These are phyloP conservation scores for Aphanoascus verrucosus DNA, from an alignment of 2,329 filamentous ascomycete genomes.

Conservation along the genomic window DNA sequence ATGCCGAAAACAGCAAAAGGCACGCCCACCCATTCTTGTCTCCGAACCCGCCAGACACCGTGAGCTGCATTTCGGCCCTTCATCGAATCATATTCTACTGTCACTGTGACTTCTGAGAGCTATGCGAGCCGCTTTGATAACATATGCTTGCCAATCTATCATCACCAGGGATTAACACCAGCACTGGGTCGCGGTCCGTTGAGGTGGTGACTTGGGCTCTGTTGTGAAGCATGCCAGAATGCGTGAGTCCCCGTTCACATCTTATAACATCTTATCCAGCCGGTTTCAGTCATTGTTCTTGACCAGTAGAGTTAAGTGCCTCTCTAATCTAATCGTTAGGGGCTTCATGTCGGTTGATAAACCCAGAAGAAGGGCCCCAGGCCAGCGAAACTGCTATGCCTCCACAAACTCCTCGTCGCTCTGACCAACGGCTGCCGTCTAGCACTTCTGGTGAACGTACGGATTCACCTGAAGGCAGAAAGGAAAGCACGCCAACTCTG, in stretches of 20 bases:
- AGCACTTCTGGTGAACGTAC: neutral
- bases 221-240: constrained; percentile 10
- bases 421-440: neutral
- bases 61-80: neutral
- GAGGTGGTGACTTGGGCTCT: neutral
- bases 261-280: neutral
- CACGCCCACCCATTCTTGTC: constrained; percentile 5
- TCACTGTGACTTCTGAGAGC: neutral
- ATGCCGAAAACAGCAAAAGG: constrained; percentile 11
- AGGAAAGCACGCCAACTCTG: constrained; percentile 30
- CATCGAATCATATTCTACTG: neutral
- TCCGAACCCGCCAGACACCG: constrained; percentile 1
- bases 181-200: neutral
- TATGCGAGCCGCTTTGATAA: neutral
- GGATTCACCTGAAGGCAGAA: constrained; percentile 16
- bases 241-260: constrained; percentile 3
- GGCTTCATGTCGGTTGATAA: constrained; percentile 1
- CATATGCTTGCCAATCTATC: neutral
- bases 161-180: neutral
- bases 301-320: neutral
- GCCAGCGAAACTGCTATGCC: neutral
- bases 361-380: constrained; percentile 5
- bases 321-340: constrained; percentile 2
- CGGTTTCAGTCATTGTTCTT: neutral
- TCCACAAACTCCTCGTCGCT: neutral